Evolutionary conservation across 2,329 filamentous ascomycete genomes (phyloP), one percentile per base, ranked within the genome.

Genomic region (Polytolypa hystricis): DNA sequence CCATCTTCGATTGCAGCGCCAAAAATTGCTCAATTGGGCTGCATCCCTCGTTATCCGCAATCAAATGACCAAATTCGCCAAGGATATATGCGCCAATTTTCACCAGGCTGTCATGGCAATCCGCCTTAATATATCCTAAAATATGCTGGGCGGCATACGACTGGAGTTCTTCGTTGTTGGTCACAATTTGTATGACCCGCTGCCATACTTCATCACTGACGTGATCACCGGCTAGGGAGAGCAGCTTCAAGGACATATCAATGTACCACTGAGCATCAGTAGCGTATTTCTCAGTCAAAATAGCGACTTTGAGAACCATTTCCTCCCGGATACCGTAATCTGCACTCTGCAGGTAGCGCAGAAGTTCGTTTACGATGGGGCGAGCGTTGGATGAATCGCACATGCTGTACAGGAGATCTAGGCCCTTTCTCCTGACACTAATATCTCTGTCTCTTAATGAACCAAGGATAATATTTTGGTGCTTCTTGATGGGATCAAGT

Each of bases 191-290:
- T 44, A 94, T 95, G 38, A 98, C 89, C 50, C 91, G 79, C 58
- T 98, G 91, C 91, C 91, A 98, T 12, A 98, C 91, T 62, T 98
- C 91, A 45, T 98, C 93, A 60, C 89, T 96, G 48, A 98, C 89
- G 58, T 98, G 91, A 53, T 98, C 91, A 47, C 91, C 91, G 3
- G 93, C 91, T 77, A 96, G 87, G 40, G 89, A 86, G 41, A 98
- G 87, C 35, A 98, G 73, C 38, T 89, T 79, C 47, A 98, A 70
- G 8, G 91, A 94, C 48, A 96, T 95, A 56, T 98, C 89, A 44
- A 98, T 93, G 59, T 98, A 98, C 91, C 91, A 98, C 65, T 96
- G 89, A 14, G 94, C 84, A 53, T 98, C 91, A 1, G 87, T 95
- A 16, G 91, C 91, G 57, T 98, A 98, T 57, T 96, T 96, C 58